Evolutionary conservation across 495 filamentous ascomycete genomes (phyloP).

Genomic region (Penicillium chermesinum): DNA sequence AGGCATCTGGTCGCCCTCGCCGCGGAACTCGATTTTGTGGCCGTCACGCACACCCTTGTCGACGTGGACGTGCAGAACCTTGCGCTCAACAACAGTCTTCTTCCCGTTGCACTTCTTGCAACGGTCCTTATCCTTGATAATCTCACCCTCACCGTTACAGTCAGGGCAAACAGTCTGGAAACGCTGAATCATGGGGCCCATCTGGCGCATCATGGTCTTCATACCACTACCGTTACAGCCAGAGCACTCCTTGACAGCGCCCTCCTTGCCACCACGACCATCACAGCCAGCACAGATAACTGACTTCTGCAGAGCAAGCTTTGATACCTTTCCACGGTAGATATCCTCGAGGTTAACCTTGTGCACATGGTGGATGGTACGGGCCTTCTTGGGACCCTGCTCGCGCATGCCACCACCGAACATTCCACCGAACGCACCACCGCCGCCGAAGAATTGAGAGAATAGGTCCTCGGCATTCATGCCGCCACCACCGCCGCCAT

Average conservation of each 20-base stretch:
- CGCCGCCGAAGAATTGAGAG: slow-evolving; percentile 94
- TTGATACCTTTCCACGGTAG: slow-evolving; percentile 96
- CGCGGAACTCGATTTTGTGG: slow-evolving; percentile 91
- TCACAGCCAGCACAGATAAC: slow-evolving; percentile 95
- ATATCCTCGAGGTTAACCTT: slow-evolving; percentile 97
- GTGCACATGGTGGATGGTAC: slow-evolving; percentile 95
- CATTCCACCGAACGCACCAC: slow-evolving; percentile 74
- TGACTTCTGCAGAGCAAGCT: slow-evolving; percentile 93
- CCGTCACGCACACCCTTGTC: slow-evolving; percentile 90
- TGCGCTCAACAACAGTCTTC: slow-evolving; percentile 96
- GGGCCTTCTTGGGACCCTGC: slow-evolving; percentile 84
- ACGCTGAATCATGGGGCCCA: slow-evolving; percentile 99
- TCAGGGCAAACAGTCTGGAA: slow-evolving; percentile 99
- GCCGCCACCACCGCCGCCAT: slow-evolving; percentile 73
- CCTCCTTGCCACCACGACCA: slow-evolving; percentile 94
- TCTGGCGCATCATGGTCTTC: slow-evolving; percentile 99
- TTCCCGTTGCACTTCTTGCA: slow-evolving; percentile 94
- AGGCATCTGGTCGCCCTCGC: slow-evolving; percentile 95
- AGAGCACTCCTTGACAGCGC: slow-evolving; percentile 84
- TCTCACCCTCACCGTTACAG: slow-evolving; percentile 95
- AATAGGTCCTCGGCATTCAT: slow-evolving; percentile 98
- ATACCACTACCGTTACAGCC: slow-evolving; percentile 91
- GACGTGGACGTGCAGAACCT: slow-evolving; percentile 96
- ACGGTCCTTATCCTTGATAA: slow-evolving; percentile 88
- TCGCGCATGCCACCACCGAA: slow-evolving; percentile 79